Conservation (phyloP, 1,284 basidiomycete genomes). For the Naganishia sp. region DNA sequence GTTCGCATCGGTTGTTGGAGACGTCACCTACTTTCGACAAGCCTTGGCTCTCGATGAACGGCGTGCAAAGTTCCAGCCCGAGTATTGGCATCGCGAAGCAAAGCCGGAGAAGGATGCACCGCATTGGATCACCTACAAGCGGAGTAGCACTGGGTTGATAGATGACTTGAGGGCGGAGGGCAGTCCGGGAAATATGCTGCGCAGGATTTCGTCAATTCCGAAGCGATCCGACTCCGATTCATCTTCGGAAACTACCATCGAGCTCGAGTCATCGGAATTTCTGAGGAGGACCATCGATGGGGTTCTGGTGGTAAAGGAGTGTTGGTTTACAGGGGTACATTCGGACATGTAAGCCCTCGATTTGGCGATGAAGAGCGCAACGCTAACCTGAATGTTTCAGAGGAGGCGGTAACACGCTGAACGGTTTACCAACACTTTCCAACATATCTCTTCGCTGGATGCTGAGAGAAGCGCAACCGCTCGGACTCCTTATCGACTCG, state of each 20-base stretch:
- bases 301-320: constrained; percentile 35
- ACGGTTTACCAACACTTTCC: constrained; percentile 37
- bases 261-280: constrained; percentile 4
- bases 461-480: constrained; percentile 43
- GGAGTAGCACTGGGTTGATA: neutral
- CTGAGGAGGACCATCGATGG: constrained; percentile 17
- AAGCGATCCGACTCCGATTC: neutral
- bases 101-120: constrained; percentile 12
- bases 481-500: constrained; percentile 35
- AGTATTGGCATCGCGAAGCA: constrained; percentile 34
- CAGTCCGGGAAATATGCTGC: neutral
- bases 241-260: neutral
- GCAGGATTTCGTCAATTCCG: neutral
- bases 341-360: constrained; percentile 18
- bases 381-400: constrained; percentile 27
- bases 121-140: neutral
- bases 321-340: constrained; percentile 45
- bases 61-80: constrained; percentile 46
- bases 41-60: constrained; percentile 32
- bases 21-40: constrained; percentile 48
- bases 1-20: constrained; percentile 36
- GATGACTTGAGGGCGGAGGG: neutral
- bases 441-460: constrained; percentile 46
- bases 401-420: constrained; percentile 38
- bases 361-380: too few species aligned